These are phyloP conservation scores for Ustilago nuda DNA, from an alignment of 1,284 basidiomycete species.

Conservation along the genomic window DNA sequence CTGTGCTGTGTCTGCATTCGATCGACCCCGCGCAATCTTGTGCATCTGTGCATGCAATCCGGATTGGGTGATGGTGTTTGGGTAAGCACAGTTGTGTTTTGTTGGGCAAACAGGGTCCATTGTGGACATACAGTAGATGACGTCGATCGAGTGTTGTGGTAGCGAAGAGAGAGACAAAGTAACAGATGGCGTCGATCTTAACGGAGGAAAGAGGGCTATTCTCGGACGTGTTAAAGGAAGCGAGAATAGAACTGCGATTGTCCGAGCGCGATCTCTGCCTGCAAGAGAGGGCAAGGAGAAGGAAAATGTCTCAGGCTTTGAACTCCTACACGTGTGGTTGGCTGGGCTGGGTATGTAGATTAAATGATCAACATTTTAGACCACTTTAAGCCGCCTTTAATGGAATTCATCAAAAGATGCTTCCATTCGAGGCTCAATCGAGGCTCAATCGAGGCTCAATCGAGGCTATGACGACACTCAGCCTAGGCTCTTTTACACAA, in stretches of 20 bases:
- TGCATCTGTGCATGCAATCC: background rate
- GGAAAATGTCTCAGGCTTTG: constrained; percentile 17
- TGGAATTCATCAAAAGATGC: constrained; percentile 7
- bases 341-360: constrained; percentile 1
- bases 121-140: background rate
- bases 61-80: constrained; percentile 5
- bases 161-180: too few species aligned
- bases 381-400: background rate
- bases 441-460: background rate
- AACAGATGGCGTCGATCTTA: background rate
- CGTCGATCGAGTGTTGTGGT: background rate
- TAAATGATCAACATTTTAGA: constrained; percentile 9
- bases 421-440: background rate
- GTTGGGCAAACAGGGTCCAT: background rate
- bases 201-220: too few species aligned
- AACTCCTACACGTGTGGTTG: background rate
- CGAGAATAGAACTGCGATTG: background rate
- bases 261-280: background rate
- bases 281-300: background rate
- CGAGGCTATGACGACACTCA: background rate
- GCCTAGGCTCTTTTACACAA: background rate
- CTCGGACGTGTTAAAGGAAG: background rate
- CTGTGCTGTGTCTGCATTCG: background rate
- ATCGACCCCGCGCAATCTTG: background rate
- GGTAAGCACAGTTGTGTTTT: background rate